Conservation (phyloP, 495 filamentous ascomycete species). For the Talaromyces ruber region DNA sequence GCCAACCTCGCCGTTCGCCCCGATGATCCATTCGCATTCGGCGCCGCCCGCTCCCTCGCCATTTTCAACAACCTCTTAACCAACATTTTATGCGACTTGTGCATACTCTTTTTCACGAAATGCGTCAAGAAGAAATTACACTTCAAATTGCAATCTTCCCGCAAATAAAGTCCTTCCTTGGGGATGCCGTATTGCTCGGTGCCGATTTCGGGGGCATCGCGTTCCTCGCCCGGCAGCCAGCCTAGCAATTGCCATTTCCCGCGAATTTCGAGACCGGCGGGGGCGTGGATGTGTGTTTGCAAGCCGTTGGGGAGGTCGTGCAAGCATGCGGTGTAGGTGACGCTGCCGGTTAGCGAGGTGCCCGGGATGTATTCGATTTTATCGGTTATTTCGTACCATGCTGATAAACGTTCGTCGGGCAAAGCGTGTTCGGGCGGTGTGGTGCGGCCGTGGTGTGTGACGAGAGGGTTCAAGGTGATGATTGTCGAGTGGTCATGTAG, state of each 20-base stretch:
- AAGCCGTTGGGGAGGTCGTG: slow-evolving; percentile 59
- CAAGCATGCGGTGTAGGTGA: slow-evolving; percentile 70
- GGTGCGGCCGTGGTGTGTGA: slow-evolving; percentile 57
- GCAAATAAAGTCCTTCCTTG: slow-evolving; percentile 57
- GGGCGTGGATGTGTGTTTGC: slow-evolving; percentile 69
- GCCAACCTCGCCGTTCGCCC: background rate
- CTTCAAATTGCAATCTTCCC: slow-evolving; percentile 68
- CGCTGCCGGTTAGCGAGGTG: slow-evolving; percentile 50
- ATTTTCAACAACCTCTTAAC: slow-evolving; percentile 58
- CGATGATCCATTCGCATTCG: background rate
- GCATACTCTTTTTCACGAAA: slow-evolving; percentile 70
- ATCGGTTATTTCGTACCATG: slow-evolving; percentile 60
- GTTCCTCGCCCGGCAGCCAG: slow-evolving; percentile 52
- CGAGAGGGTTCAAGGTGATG: slow-evolving; percentile 75
- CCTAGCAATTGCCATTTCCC: slow-evolving; percentile 58
- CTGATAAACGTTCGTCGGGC: slow-evolving; percentile 56
- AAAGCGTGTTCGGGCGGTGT: slow-evolving; percentile 51
- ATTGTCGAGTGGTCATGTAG: slow-evolving; percentile 67
- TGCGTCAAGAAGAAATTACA: slow-evolving; percentile 64
- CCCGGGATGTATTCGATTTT: slow-evolving; percentile 66
- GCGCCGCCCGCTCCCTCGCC: slow-evolving; percentile 17
- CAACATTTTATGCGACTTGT: slow-evolving; percentile 57
- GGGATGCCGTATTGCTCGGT: slow-evolving; percentile 28
- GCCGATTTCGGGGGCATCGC: slow-evolving; percentile 48
- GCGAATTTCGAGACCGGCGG: slow-evolving; percentile 57